These are phyloP conservation scores for Quillaja saponaria DNA, from an alignment of 306 rosid genomes.

Conservation along the genomic window DNA sequence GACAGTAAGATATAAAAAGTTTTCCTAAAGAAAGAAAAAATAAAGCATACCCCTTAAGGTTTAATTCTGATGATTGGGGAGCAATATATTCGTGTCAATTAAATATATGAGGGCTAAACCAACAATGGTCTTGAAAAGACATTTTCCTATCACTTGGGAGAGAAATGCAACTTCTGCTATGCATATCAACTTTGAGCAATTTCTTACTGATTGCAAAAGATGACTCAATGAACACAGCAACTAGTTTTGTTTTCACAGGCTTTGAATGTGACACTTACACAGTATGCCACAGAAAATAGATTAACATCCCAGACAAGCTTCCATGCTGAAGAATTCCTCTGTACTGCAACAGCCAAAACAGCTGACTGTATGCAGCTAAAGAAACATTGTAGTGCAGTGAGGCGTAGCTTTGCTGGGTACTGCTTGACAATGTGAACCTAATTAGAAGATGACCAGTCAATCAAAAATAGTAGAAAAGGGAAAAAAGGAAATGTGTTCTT, in stretches of 20 bases:
- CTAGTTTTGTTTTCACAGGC: too few species aligned
- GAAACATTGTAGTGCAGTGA: conserved; percentile 68
- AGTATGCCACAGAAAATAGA: conserved; percentile 80
- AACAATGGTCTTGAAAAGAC: conserved; percentile 15
- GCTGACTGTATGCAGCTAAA: conserved; percentile 70
- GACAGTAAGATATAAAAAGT: too few species aligned
- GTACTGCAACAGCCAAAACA: conserved; percentile 54
- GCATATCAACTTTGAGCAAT: conserved; percentile 14
- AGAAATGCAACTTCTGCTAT: conserved; percentile 26
- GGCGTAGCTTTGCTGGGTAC: conserved; percentile 81
- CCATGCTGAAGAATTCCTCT: conserved; percentile 76
- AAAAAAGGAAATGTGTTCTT: neutral
- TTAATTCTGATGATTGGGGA: conserved; percentile 9
- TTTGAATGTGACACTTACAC: conserved; percentile 49
- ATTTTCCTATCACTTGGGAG: conserved; percentile 20
- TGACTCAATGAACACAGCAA: neutral
- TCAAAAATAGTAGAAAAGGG: neutral
- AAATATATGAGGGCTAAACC: neutral
- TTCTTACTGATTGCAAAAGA: neutral
- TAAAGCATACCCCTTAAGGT: conserved; percentile 1
- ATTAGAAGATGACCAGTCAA: neutral
- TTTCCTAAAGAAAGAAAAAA: neutral
- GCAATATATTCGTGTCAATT: neutral
- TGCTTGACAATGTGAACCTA: conserved; percentile 69
- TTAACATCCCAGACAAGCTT: conserved; percentile 86